Conservation (phyloP, 225 moss, liverwort and hornwort genomes). For the Sphagnum contortum region DNA sequence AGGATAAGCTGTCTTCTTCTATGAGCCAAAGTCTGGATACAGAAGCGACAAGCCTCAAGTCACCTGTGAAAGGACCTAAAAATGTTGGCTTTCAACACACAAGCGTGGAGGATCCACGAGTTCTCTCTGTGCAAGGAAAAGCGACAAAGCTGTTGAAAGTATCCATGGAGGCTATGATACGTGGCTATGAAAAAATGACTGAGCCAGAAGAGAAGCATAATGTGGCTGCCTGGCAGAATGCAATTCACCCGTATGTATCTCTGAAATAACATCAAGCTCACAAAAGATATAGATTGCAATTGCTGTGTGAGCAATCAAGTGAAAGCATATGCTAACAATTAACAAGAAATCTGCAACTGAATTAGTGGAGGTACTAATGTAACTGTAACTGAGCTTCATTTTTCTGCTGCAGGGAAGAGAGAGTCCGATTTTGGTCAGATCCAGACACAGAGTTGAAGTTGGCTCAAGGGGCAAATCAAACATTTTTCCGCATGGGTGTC, state of each 20-base stretch:
- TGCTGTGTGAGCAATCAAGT: too few species aligned
- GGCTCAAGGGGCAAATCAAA: constrained; percentile 59
- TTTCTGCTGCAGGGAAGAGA: constrained; percentile 53
- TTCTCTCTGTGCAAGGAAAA: constrained; percentile 44
- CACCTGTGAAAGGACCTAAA: constrained; percentile 6
- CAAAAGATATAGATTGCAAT: too few species aligned
- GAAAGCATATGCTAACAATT: too few species aligned
- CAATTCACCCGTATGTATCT: constrained; percentile 72
- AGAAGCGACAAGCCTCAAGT: constrained; percentile 10
- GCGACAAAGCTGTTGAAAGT: constrained; percentile 54
- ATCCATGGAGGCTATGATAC: constrained; percentile 93
- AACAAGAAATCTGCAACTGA: too few species aligned
- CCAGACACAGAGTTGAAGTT: constrained; percentile 94
- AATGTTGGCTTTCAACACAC: constrained; percentile 15
- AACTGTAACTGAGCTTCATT: too few species aligned
- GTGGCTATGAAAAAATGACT: constrained; percentile 61
- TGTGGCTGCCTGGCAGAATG: constrained; percentile 99
- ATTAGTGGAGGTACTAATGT: too few species aligned
- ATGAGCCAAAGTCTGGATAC: constrained; percentile 27
- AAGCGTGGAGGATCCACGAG: constrained; percentile 8
- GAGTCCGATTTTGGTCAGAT: constrained; percentile 92
- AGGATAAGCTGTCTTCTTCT: constrained; percentile 21
- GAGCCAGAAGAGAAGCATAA: constrained; percentile 70
- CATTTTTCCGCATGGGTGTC: constrained; percentile 92
- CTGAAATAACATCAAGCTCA: not conserved